Evolutionary conservation across 164 flowering plant genomes (phyloP).

Genomic region (Protea cynaroides): DNA sequence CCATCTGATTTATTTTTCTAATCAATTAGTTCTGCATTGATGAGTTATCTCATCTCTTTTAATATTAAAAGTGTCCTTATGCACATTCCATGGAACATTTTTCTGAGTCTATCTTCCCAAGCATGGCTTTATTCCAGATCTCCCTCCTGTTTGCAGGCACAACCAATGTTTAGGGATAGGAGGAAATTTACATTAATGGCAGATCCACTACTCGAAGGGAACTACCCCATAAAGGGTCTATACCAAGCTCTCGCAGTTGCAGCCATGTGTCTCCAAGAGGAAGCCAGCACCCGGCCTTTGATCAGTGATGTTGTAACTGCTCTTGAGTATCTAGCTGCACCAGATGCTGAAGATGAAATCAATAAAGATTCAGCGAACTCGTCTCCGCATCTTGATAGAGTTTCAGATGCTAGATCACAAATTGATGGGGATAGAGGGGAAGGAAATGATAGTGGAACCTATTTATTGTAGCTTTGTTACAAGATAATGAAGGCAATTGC

Average conservation of each 20-base stretch:
- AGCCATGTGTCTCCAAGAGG: conserved; percentile 94
- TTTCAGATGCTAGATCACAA: conserved; percentile 5
- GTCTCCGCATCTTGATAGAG: background rate
- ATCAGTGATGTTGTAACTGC: conserved; percentile 81
- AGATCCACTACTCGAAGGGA: conserved; percentile 64
- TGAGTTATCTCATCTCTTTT: too few species aligned
- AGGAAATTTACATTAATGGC: conserved; percentile 64
- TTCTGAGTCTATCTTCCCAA: background rate
- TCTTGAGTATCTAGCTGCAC: conserved; percentile 38
- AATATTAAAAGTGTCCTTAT: too few species aligned
- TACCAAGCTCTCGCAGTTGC: conserved; percentile 89
- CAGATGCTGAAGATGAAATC: conserved; percentile 11
- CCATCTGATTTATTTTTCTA: too few species aligned
- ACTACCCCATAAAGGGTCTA: conserved; percentile 57
- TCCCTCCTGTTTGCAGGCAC: conserved; percentile 40
- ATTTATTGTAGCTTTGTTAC: background rate
- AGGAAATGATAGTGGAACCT: background rate
- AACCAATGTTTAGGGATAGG: conserved; percentile 72
- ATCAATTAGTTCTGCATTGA: too few species aligned
- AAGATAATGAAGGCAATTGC: background rate
- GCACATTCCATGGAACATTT: background rate
- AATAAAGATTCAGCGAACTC: background rate
- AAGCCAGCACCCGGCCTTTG: conserved; percentile 63
- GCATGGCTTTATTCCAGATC: background rate
- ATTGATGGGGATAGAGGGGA: background rate